Conservation (phyloP, 169 alveolate species). For the Plasmodium relictum region DNA sequence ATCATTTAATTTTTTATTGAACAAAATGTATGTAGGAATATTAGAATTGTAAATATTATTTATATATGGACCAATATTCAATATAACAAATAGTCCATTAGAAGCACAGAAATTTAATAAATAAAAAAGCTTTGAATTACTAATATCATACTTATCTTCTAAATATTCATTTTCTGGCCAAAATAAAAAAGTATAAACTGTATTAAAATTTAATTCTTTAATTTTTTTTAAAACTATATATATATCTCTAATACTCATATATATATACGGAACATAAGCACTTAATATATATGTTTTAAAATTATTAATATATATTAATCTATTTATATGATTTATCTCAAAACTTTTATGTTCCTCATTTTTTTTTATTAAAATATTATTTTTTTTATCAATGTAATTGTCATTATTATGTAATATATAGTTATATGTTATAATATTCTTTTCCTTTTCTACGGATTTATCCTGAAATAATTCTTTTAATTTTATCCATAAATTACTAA, state of each 20-base stretch:
- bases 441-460: constrained; percentile 24
- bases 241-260: constrained; percentile 76
- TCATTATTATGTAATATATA: constrained; percentile 20
- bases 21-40: constrained; percentile 68
- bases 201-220: constrained; percentile 75
- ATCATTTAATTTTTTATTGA: constrained; percentile 39
- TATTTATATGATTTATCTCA: constrained; percentile 60
- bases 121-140: constrained; percentile 57
- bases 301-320: constrained; percentile 61
- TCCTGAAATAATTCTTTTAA: constrained; percentile 19
- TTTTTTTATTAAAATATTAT: background rate
- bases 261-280: constrained; percentile 75
- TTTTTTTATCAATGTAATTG: background rate
- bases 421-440: constrained; percentile 57
- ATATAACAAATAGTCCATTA: constrained; percentile 70
- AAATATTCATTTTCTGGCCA: constrained; percentile 78
- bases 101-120: constrained; percentile 76
- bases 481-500: constrained; percentile 8
- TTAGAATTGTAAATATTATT: constrained; percentile 67
- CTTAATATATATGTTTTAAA: constrained; percentile 59
- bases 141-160: constrained; percentile 62
- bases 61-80: constrained; percentile 75
- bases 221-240: constrained; percentile 66
- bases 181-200: constrained; percentile 74
- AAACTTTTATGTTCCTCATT: constrained; percentile 12